Evolutionary conservation across 306 rosid species (phyloP), one percentile per base, ranked within the genome.

Genomic region (Quillaja saponaria): DNA sequence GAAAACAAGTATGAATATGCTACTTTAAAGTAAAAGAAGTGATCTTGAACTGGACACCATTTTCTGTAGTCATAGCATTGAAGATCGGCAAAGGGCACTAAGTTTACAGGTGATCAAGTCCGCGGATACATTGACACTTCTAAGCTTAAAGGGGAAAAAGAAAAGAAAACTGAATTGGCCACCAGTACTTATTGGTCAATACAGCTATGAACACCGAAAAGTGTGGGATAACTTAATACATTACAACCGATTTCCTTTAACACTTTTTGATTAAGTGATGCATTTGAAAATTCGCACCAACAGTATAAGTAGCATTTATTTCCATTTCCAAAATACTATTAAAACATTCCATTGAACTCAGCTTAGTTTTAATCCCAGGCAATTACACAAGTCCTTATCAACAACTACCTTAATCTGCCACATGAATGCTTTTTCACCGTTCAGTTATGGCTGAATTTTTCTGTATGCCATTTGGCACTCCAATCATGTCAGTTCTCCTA

Each of bases 1-100:
- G n/a, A 20, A 47, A 25, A 25, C 3, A 25, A 25, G 31, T 25
- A 76, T 74, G 68, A 62, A 58, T 50, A 31, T 49, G 16, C 49
- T 38, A 13, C 47, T 33, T 33, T 42, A 31, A 54, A 47, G 3
- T 47, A 20, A 47, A 25, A 25, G 31, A 25, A 25, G 31, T 25
- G 31, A 25, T 25, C 31, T 4, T 25, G 31, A 25, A 25, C 31
- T 25, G 4, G 31, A 4, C 31, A 25, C 31, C 31, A 25, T 4
- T 25, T 4, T 25, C 31, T 25, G 31, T 25, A 25, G 31, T 25
- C 31, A 25, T 2, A 25, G 4, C 3, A 25, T 25, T 25, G 31
- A 25, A 25, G 31, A 25, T 64, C 58, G 16, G 51, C 15, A 41
- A 50, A 54, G 31, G 44, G 28, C 56, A 39, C 39, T 57, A 69